Conservation (phyloP, 1,284 basidiomycete genomes). For the Gymnopus androsaceus region DNA sequence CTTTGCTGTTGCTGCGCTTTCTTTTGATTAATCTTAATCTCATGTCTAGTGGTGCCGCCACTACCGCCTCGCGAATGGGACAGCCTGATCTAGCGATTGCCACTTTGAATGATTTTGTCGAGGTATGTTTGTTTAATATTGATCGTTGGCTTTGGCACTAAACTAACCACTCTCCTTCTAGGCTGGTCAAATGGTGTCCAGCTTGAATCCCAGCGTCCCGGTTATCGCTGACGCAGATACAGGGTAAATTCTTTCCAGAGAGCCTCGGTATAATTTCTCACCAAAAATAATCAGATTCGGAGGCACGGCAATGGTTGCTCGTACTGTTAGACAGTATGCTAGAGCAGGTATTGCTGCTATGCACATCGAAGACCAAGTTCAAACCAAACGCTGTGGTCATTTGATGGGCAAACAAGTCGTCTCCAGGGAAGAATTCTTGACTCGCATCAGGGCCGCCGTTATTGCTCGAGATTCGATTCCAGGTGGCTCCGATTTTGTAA, state of each 20-base stretch:
- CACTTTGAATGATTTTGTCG: constrained; percentile 78
- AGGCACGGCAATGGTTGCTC: constrained; percentile 74
- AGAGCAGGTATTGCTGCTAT: constrained; percentile 74
- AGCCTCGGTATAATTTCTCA: background rate
- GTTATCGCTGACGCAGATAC: constrained; percentile 85
- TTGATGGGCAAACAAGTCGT: constrained; percentile 79
- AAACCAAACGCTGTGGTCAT: constrained; percentile 83
- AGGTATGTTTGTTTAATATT: constrained; percentile 34
- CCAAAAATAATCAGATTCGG: constrained; percentile 54
- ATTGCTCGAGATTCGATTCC: constrained; percentile 71
- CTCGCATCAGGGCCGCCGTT: constrained; percentile 76
- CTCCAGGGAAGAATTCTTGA: constrained; percentile 72
- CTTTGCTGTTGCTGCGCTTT: too few species aligned
- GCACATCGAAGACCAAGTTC: constrained; percentile 84
- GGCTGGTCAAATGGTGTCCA: constrained; percentile 66
- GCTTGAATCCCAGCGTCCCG: constrained; percentile 61
- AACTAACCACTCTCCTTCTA: constrained; percentile 15
- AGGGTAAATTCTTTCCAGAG: constrained; percentile 43
- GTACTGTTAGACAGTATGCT: constrained; percentile 73
- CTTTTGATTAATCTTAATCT: background rate
- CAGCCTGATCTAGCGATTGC: constrained; percentile 80
- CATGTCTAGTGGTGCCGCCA: constrained; percentile 54
- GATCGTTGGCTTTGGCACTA: background rate
- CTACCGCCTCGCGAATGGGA: constrained; percentile 69
- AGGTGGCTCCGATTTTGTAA: constrained; percentile 69